Percentiles rank a stretch among this genome's conserved stretches.
These are phyloP conservation scores for Anthoceros angustus DNA, from an alignment of 225 moss, liverwort and hornwort species.

Conservation along the genomic window DNA sequence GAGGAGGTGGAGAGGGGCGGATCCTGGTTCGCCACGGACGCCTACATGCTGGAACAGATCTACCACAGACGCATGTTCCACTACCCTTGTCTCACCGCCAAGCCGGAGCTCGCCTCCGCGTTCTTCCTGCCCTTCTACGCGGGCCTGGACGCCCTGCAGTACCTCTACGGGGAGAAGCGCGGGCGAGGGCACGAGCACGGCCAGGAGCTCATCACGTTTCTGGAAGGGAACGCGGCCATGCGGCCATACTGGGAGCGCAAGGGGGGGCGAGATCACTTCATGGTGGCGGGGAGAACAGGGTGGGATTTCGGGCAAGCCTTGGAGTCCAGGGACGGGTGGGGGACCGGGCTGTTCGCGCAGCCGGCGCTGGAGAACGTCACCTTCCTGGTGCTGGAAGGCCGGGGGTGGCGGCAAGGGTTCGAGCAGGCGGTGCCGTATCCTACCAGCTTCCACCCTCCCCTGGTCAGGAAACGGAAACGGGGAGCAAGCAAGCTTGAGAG, in stretches of 20 bases:
- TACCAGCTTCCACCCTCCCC: conserved; percentile 72
- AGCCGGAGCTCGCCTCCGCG: conserved; percentile 37
- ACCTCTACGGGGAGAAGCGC: conserved; percentile 11
- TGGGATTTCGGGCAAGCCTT: conserved; percentile 52
- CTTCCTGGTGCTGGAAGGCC: conserved; percentile 57
- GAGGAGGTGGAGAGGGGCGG: background rate
- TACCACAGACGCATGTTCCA: conserved; percentile 42
- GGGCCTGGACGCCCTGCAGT: conserved; percentile 32
- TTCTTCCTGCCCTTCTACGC: conserved; percentile 73
- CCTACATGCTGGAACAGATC: conserved; percentile 73
- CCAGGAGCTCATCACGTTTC: conserved; percentile 31
- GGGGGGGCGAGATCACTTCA: conserved; percentile 52
- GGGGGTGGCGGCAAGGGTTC: conserved; percentile 6
- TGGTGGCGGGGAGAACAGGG: conserved; percentile 47
- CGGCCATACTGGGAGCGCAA: conserved; percentile 20
- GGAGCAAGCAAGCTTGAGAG: background rate
- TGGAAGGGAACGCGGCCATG: conserved; percentile 20
- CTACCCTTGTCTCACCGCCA: conserved; percentile 41
- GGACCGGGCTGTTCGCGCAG: conserved; percentile 30
- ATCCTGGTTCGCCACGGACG: conserved; percentile 61
- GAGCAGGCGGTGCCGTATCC: conserved; percentile 58
- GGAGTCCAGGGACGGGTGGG: conserved; percentile 18
- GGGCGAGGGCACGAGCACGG: conserved; percentile 31
- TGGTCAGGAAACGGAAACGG: conserved; percentile 4
- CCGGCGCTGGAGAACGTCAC: conserved; percentile 46